A percentile compares a stretch with the other conserved stretches of the same genome.
Conservation (phyloP, 2,329 filamentous ascomycete species). For the Ophiostoma tasmaniense region DNA sequence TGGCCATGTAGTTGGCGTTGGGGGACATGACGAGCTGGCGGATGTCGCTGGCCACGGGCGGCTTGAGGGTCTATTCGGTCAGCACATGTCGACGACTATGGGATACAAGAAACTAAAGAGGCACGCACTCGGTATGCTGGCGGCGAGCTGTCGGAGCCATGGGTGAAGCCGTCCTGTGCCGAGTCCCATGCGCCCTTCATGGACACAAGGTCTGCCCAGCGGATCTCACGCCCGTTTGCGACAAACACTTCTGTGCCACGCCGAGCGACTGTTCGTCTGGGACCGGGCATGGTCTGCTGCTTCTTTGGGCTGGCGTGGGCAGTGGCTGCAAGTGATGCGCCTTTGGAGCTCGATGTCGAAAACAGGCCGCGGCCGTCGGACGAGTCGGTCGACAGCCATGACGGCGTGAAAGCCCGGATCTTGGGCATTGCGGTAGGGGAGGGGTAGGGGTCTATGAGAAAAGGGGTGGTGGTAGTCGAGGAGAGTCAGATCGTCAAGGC, state of each 20-base stretch:
- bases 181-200: slow-evolving; percentile 58
- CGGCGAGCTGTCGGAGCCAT: slow-evolving; percentile 16
- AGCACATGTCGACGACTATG: background rate
- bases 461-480: slow-evolving; percentile 10
- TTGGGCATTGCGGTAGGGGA: slow-evolving; percentile 63
- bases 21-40: slow-evolving; percentile 80
- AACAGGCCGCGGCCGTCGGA: slow-evolving; percentile 75
- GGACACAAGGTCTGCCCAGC: slow-evolving; percentile 78
- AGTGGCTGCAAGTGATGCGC: slow-evolving; percentile 29
- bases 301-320: slow-evolving; percentile 31
- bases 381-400: slow-evolving; percentile 68
- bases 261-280: slow-evolving; percentile 62
- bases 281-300: slow-evolving; percentile 36
- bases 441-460: no score
- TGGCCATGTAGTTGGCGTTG: slow-evolving; percentile 69
- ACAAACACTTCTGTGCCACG: slow-evolving; percentile 84
- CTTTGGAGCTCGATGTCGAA: slow-evolving; percentile 35
- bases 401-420: slow-evolving; percentile 74
- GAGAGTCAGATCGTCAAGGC: background rate
- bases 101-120: background rate
- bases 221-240: slow-evolving; percentile 78
- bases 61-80: slow-evolving; percentile 56
- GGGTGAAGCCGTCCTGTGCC: slow-evolving; percentile 26
- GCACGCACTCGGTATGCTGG: slow-evolving; percentile 38
- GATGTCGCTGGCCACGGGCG: slow-evolving; percentile 72